Evolutionary conservation across 495 filamentous ascomycete species (phyloP), one percentile per base, ranked within the genome.

Genomic region (Penicillium ucsense): DNA sequence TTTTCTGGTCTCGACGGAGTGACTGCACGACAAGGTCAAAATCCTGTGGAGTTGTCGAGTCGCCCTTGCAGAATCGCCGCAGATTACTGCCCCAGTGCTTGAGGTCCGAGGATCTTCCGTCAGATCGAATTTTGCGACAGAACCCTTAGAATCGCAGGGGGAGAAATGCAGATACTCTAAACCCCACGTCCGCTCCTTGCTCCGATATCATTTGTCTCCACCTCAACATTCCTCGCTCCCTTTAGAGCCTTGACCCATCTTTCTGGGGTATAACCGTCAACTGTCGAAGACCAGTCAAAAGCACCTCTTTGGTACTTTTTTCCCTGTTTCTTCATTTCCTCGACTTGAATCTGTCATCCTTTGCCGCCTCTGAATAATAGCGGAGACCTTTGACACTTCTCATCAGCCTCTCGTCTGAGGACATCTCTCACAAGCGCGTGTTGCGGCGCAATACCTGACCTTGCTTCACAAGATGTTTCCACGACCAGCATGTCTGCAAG

Each of bases 401-500:
- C 20, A 20, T 20, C 20, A 20, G 2, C 20, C 20, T 20, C 20
- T 20, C 20, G 20, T 2, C 20, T 20, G 20, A 20, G 20, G 20
- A 20, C 20, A 43, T 46, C 29, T 11, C 45, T 45, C 43, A 48
- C 61, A 20, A 20, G 20, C 20, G 20, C 20, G 20, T 20, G 1
- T 20, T 20, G 20, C 20, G 20, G 20, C 20, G 20, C 20, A 20
- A 20, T 20, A 20, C 20, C 20, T 20, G 20, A 20, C 20, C 20
- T 20, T 20, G 20, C 20, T 2, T 20, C 20, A 67, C 48, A 45
- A 70, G 7, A 41, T 70, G 68, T 66, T 68, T 50, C 61, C 62
- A 61, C 60, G 57, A 45, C 65, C 57, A 43, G 56, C 67, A 27
- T 68, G 64, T 60, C 48, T 66, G 46, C 64, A 64, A 59, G 49